A percentile compares a stretch with the other conserved stretches of the same genome.
Conservation (phyloP, 2,329 filamentous ascomycete genomes). For the Davidsoniella australis region DNA sequence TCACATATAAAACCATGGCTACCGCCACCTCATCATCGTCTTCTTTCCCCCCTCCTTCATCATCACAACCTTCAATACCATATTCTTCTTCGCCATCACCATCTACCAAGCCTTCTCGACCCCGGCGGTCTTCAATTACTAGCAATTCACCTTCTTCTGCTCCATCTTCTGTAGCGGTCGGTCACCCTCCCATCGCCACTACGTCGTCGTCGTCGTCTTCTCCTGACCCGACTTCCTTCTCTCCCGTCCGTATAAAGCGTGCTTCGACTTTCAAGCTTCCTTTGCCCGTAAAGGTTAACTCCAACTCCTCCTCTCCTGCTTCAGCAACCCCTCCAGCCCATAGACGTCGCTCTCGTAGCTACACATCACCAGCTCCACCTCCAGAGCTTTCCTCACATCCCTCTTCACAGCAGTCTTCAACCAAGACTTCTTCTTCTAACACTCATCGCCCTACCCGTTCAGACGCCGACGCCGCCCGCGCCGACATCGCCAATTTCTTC, state of each 20-base stretch:
- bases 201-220: not conserved
- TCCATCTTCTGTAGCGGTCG: not conserved
- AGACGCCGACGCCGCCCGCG: constrained; percentile 4
- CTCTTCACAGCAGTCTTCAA: too few relatives aligned
- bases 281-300: constrained; percentile 13
- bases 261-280: constrained; percentile 14
- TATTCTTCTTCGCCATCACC: not conserved
- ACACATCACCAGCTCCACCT: not conserved
- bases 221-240: not conserved
- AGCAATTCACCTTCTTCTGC: not conserved
- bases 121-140: constrained; percentile 6
- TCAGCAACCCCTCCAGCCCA: not conserved
- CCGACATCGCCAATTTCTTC: constrained; percentile 6
- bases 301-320: constrained; percentile 10
- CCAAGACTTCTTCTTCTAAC: constrained; percentile 2
- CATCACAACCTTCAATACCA: not conserved
- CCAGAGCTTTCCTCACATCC: not conserved
- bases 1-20: constrained; percentile 4
- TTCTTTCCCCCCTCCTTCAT: not conserved
- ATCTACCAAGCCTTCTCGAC: not conserved
- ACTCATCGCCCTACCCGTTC: constrained; percentile 4
- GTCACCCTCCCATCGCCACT: not conserved
- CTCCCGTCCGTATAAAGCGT: constrained; percentile 12
- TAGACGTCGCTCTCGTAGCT: constrained; percentile 8
- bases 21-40: constrained; percentile 1